phyloP scores from a whole-genome alignment of 2,329 filamentous ascomycete genomes.

The Ophiocordyceps camponoti-saundersi region DNA sequence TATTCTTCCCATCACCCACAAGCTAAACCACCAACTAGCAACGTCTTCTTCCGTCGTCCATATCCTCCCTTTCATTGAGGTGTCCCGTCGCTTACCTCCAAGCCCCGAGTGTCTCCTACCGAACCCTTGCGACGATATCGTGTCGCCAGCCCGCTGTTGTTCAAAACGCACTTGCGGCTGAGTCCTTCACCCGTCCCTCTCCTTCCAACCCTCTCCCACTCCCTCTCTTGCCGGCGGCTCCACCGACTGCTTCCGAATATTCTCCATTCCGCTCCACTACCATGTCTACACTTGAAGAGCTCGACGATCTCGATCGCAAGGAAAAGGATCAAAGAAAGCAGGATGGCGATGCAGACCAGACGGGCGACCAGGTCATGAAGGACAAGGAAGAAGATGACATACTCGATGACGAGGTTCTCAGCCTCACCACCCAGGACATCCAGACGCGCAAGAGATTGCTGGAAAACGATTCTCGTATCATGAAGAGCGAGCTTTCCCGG shows the following conservation, averaged over 20 bases:
- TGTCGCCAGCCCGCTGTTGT: too few relatives aligned
- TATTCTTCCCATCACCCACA: too few relatives aligned
- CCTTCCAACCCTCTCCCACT: neutral
- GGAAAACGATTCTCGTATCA: constrained; percentile 95
- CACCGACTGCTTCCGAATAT: neutral
- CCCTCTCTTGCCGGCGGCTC: neutral
- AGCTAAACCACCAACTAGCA: too few relatives aligned
- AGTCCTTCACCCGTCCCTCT: too few relatives aligned
- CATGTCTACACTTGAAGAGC: constrained; percentile 87
- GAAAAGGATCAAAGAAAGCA: constrained; percentile 52
- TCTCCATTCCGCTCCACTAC: constrained; percentile 6
- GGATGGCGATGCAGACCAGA: constrained; percentile 16
- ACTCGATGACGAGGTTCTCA: constrained; percentile 84
- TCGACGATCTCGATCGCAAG: constrained; percentile 73
- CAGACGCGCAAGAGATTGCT: constrained; percentile 76
- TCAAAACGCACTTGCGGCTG: too few relatives aligned
- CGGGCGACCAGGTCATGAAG: constrained; percentile 77
- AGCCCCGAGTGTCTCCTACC: too few relatives aligned
- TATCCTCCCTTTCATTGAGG: too few relatives aligned
- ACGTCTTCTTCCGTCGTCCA: too few relatives aligned
- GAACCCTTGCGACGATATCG: too few relatives aligned
- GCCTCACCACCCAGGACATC: constrained; percentile 87
- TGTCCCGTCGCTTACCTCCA: too few relatives aligned
- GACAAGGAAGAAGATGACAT: constrained; percentile 61
- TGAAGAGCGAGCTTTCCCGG: constrained; percentile 92